Base-by-base conservation (phyloP, 257 asterid genomes). In the Fraxinus anomala region DNA sequence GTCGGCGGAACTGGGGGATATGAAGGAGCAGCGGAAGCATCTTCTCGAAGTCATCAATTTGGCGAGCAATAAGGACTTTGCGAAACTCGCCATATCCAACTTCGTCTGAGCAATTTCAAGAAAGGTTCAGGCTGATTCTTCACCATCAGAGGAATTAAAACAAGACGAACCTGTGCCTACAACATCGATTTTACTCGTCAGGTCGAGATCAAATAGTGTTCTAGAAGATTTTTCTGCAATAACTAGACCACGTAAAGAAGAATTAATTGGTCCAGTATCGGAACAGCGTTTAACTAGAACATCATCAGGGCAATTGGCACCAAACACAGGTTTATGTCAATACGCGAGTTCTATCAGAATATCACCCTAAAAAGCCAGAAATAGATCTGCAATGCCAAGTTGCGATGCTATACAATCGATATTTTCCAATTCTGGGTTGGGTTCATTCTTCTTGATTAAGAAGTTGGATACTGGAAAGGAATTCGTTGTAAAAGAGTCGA, bases 141-240 rank as follows among this genome's bases (percentile, higher is more conserved):
- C 80, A 7, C 68, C 82, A 9, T 34, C 14, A 19, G 85, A 83
- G n/a, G 83, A 76, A 71, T 4, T 85, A 13, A 83, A 83, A 65
- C 78, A 26, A 47, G 73, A 49, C 0, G 14, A 67, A 0, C 21
- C 85, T 76, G 72, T 89, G 1, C 72, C 80, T 56, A 54, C 83
- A 31, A 66, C 76, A 0, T 84, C 89, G 1, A 40, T 79, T 73
- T 68, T 84, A 76, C 82, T 89, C 21, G 89, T 86, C 61, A 82
- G 98, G 82, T 93, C 99, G 26, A 87, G 97, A 81, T 96, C 99
- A 8, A 97, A 92, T 72, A 88, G 96, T 14, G 99, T 93, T 68
- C 89, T 96, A n/a, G 87, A 83, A 5, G 77, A 74, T 0, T 83
- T 86, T 56, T 92, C 97, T 3, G 83, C 83, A 3, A 79, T 76